phyloP scores from a whole-genome alignment of 768 basidiomycete species.

The Artomyces pyxidatus region DNA sequence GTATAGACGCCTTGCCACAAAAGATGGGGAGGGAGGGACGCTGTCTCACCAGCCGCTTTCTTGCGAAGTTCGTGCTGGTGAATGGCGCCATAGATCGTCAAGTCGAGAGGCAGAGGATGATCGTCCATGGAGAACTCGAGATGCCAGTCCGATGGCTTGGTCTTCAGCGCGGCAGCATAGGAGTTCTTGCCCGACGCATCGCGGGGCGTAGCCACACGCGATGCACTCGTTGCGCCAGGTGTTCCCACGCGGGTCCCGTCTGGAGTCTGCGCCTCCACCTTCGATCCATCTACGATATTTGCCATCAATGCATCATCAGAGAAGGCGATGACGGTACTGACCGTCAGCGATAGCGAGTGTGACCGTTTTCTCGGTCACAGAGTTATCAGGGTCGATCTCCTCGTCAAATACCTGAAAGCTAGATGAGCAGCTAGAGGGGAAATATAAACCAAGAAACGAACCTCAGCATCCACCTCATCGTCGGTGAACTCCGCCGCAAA shows the following conservation, averaged over 20 bases:
- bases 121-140: slow-evolving; percentile 94
- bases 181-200: slow-evolving; percentile 45
- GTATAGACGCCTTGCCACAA: slow-evolving; percentile 91
- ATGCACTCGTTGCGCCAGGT: slow-evolving; percentile 52
- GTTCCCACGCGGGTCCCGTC: slow-evolving; percentile 93
- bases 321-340: slow-evolving; percentile 19
- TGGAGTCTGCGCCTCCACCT: slow-evolving; percentile 92
- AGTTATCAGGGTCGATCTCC: slow-evolving; percentile 68
- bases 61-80: slow-evolving; percentile 86
- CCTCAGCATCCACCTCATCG: slow-evolving; percentile 75
- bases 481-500: slow-evolving; percentile 73
- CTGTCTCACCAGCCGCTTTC: slow-evolving; percentile 38
- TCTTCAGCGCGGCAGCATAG: slow-evolving; percentile 90
- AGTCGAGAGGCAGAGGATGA: slow-evolving; percentile 70
- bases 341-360: slow-evolving; percentile 78
- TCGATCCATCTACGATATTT: slow-evolving; percentile 92
- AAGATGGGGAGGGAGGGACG: slow-evolving; percentile 49
- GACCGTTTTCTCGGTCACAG: slow-evolving; percentile 75
- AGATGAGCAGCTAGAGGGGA: neutral
- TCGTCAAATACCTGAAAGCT: slow-evolving; percentile 67
- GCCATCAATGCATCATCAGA: slow-evolving; percentile 4
- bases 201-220: slow-evolving; percentile 25
- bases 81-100: slow-evolving; percentile 94
- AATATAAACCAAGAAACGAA: slow-evolving; percentile 15
- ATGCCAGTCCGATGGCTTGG: slow-evolving; percentile 94